phyloP scores from a whole-genome alignment of 257 asterid genomes.

The Ilex asprella region DNA sequence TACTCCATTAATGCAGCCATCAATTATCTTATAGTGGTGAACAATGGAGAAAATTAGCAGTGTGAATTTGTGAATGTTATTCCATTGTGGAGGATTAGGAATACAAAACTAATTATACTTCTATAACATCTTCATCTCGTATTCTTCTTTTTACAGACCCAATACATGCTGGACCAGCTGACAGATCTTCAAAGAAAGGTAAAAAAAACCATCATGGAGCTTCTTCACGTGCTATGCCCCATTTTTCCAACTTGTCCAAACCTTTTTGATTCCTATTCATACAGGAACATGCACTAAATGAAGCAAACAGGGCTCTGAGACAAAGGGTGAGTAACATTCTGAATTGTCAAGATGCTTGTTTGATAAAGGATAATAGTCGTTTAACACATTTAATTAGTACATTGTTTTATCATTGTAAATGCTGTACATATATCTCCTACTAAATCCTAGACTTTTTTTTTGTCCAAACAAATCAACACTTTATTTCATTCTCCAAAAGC shows the following conservation, averaged over 20 bases:
- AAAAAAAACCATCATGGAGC: neutral
- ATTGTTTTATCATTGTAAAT: no score
- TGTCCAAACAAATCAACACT: no score
- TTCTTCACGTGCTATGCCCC: neutral
- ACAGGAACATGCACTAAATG: constrained; percentile 90
- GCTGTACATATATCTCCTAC: no score
- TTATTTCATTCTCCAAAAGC: no score
- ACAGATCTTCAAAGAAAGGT: constrained; percentile 89
- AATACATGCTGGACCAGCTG: constrained; percentile 91
- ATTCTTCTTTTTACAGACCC: constrained; percentile 53
- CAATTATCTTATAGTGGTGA: no score
- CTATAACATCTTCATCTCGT: neutral
- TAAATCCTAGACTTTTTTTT: no score
- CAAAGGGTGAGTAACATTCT: constrained; percentile 51
- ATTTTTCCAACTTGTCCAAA: neutral
- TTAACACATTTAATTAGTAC: no score
- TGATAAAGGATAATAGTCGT: neutral
- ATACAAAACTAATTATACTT: no score
- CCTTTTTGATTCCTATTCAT: neutral
- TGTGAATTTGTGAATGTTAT: no score
- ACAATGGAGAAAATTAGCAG: no score
- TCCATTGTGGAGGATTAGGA: no score
- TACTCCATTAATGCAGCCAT: no score
- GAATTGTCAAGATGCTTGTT: neutral
- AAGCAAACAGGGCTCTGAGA: constrained; percentile 81